Evolutionary conservation across 2,329 filamentous ascomycete genomes (phyloP).

Genomic region (Paracamarosporium sp.): DNA sequence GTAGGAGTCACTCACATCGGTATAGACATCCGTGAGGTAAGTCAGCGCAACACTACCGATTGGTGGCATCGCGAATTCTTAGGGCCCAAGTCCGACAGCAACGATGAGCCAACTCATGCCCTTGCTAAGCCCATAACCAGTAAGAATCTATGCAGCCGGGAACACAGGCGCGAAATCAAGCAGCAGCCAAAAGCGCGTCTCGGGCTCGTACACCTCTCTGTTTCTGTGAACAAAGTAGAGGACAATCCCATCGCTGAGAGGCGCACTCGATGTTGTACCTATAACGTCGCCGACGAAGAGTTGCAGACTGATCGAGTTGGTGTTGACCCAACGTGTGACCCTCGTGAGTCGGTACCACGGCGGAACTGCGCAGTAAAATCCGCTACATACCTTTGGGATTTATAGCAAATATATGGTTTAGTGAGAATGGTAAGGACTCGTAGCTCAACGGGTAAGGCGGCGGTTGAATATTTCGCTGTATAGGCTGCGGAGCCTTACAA

Average conservation of each 20-base stretch:
- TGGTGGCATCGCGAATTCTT: constrained; percentile 42
- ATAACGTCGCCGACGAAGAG: constrained; percentile 50
- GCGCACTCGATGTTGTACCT: constrained; percentile 28
- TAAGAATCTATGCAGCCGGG: constrained; percentile 36
- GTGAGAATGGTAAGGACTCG: too few species aligned
- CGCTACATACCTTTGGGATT: too few species aligned
- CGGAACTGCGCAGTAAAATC: too few species aligned
- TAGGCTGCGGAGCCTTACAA: too few species aligned
- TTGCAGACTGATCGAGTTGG: constrained; percentile 45
- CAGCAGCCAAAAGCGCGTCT: constrained; percentile 52
- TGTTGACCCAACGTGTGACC: too few species aligned
- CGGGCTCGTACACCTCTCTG: constrained; percentile 52
- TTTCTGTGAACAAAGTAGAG: constrained; percentile 45
- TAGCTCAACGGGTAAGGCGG: too few species aligned
- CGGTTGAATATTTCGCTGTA: too few species aligned
- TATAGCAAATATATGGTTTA: too few species aligned
- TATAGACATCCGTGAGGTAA: constrained; percentile 48
- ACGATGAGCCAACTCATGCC: constrained; percentile 32
- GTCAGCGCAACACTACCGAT: constrained; percentile 46
- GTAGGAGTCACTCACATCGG: constrained; percentile 11
- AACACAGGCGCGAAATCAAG: constrained; percentile 19
- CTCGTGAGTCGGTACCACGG: too few species aligned
- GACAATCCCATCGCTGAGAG: constrained; percentile 30
- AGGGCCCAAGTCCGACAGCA: constrained; percentile 48
- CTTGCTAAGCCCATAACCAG: constrained; percentile 29